Evolutionary conservation across 805 yeast genomes (phyloP), one percentile per base, ranked within the genome.

Genomic region (Candida maesae): DNA sequence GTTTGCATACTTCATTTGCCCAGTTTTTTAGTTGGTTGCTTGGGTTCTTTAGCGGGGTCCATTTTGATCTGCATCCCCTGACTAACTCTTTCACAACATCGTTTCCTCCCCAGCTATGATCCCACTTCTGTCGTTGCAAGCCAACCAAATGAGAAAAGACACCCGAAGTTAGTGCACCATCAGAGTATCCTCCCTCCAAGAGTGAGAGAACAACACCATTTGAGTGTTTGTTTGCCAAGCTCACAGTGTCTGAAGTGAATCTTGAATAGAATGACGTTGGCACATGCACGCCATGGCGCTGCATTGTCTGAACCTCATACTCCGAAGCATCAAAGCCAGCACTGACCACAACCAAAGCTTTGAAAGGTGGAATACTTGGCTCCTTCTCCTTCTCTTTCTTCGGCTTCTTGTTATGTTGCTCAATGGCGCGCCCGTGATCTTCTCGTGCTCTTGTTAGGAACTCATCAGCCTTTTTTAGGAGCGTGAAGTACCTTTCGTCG

Each of bases 301-400:
- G 95, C 95, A 86, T 87, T 36, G 81, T 76, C n/a, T 77, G 76
- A 43, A 79, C 80, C 56, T 86, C 95, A 59, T 74, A 81, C 57
- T 86, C 95, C 14, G 85, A 79, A 2, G 93, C 95, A 63, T 86
- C 95, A 58, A 86, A 87, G 2, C 95, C 95, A 0, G 95, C 90
- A 33, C 95, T 84, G 1, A 86, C 70, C n/a, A 82, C 72, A 3
- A 87, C 76, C 44, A 85, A 49, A 1, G 79, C 76, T 47, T 71
- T 73, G 58, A 76, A 79, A 3, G 69, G 68, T 7, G 44, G 44
- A 6, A 41, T n/a, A n/a, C n/a, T n/a, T n/a, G n/a, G n/a, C n/a
- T 28, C 31, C 13, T 16, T 18, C 4, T 35, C 32, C 24, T 16
- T 18, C 5, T 35, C 32, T 17, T 36, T 44, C 40, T 38, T 38